phyloP scores from a whole-genome alignment of 129 eudicot species.

The Lactuca saligna region DNA sequence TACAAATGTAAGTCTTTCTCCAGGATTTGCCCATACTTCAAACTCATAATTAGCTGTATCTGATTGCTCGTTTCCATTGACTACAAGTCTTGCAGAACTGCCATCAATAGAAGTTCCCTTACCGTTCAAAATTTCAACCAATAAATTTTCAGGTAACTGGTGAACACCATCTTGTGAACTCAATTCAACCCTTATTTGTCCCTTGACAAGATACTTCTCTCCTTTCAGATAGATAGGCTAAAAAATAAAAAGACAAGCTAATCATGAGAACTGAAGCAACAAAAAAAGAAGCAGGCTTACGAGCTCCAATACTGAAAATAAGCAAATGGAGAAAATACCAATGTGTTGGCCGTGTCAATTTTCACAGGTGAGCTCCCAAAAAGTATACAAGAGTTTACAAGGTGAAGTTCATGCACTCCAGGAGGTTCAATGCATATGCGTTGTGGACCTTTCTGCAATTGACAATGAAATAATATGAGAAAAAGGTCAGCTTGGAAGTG shows the following conservation, averaged over 20 bases:
- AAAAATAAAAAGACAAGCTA: constrained; percentile 17
- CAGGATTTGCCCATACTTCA: constrained; percentile 81
- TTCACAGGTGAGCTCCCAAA: constrained; percentile 70
- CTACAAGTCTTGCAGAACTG: constrained; percentile 42
- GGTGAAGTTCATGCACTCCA: constrained; percentile 90
- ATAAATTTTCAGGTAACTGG: constrained; percentile 51
- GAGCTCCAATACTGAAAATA: neutral
- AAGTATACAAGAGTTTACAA: constrained; percentile 76
- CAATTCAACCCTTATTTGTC: constrained; percentile 60
- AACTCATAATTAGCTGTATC: constrained; percentile 59
- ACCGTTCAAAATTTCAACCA: constrained; percentile 49
- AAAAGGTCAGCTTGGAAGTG: constrained; percentile 18
- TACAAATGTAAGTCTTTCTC: constrained; percentile 63
- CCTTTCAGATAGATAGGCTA: constrained; percentile 84
- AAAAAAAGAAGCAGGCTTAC: neutral
- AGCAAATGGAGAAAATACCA: constrained; percentile 41
- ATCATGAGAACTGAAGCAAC: constrained; percentile 22
- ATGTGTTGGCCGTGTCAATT: constrained; percentile 60
- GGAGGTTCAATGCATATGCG: constrained; percentile 72
- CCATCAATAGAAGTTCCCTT: constrained; percentile 53
- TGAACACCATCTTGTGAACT: constrained; percentile 38
- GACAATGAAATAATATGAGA: constrained; percentile 8
- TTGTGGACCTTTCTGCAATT: constrained; percentile 85
- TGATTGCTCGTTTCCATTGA: constrained; percentile 40
- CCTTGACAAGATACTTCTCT: constrained; percentile 81